phyloP scores from a whole-genome alignment of 305 asterid species.

The Fraxinus dipetala region DNA sequence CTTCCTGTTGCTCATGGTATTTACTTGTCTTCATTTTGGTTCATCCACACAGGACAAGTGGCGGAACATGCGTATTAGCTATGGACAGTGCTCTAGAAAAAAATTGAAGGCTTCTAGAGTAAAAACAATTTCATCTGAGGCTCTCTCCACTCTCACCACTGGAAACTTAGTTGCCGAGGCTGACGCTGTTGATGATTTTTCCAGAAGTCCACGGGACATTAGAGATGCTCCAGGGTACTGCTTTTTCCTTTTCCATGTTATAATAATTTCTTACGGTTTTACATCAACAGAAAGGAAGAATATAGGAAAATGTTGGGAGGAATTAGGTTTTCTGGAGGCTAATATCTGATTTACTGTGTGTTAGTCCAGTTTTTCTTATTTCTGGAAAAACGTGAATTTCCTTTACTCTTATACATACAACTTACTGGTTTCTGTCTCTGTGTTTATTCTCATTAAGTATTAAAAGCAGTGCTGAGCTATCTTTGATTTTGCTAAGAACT shows the following conservation, averaged over 20 bases:
- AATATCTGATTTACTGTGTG: not conserved
- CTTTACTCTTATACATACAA: slow-evolving; percentile 3
- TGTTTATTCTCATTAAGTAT: not conserved
- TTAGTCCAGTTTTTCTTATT: not conserved
- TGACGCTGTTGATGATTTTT: slow-evolving; percentile 23
- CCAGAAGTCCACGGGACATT: slow-evolving; percentile 26
- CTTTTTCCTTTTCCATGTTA: slow-evolving; percentile 16
- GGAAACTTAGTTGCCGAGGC: slow-evolving; percentile 24
- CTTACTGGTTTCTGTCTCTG: not conserved
- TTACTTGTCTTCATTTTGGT: slow-evolving; percentile 14
- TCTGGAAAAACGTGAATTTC: not conserved
- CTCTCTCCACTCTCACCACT: slow-evolving; percentile 16
- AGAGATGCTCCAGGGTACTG: slow-evolving; percentile 27
- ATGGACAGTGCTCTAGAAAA: slow-evolving; percentile 37
- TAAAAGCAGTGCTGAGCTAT: not conserved
- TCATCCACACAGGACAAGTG: slow-evolving; percentile 54
- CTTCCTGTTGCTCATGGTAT: not conserved
- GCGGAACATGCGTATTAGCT: slow-evolving; percentile 44
- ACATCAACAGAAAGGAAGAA: not conserved
- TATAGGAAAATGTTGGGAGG: not conserved
- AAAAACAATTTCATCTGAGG: slow-evolving; percentile 23
- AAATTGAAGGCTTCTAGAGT: slow-evolving; percentile 25
- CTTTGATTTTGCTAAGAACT: not conserved
- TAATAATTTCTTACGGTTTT: not conserved
- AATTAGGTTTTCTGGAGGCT: not conserved